A percentile compares a stretch with the other conserved stretches of the same genome.
phyloP scores from a whole-genome alignment of 129 eudicot genomes.

The Gnaphalium uliginosum region DNA sequence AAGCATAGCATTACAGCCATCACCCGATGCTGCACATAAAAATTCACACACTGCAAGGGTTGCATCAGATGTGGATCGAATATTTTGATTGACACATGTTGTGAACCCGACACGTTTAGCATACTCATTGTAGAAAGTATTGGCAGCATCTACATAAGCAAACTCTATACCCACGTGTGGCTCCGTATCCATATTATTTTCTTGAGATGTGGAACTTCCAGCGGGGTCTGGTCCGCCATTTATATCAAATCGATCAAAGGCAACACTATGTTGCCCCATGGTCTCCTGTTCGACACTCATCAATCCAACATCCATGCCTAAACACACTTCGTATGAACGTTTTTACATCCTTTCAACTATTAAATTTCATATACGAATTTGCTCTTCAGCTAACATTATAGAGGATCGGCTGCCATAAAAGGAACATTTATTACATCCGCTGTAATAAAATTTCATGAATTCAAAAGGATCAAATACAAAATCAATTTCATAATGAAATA shows the following conservation, averaged over 20 bases:
- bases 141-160: conserved; percentile 65
- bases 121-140: conserved; percentile 63
- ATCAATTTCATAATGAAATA: conserved; percentile 4
- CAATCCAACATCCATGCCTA: conserved; percentile 45
- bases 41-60: conserved; percentile 34
- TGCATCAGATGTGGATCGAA: conserved; percentile 41
- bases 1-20: conserved; percentile 64
- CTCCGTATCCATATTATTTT: conserved; percentile 43
- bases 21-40: conserved; percentile 51
- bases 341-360: conserved; percentile 20
- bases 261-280: conserved; percentile 55
- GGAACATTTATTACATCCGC: conserved; percentile 3
- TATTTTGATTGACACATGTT: conserved; percentile 39
- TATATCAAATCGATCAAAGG: conserved; percentile 46
- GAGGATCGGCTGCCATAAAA: not conserved
- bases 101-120: conserved; percentile 68
- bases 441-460: not conserved
- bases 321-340: conserved; percentile 20
- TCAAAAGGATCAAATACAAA: conserved; percentile 16
- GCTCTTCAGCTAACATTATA: not conserved
- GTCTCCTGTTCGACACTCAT: conserved; percentile 46
- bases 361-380: conserved; percentile 16
- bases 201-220: conserved; percentile 38
- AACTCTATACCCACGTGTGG: conserved; percentile 77
- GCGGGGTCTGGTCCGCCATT: conserved; percentile 42